Percentiles rank a stretch among this genome's conserved stretches.
These are phyloP conservation scores for Pseudophaeomoniella oleicola DNA, from an alignment of 2,329 filamentous ascomycete genomes.

Conservation along the genomic window DNA sequence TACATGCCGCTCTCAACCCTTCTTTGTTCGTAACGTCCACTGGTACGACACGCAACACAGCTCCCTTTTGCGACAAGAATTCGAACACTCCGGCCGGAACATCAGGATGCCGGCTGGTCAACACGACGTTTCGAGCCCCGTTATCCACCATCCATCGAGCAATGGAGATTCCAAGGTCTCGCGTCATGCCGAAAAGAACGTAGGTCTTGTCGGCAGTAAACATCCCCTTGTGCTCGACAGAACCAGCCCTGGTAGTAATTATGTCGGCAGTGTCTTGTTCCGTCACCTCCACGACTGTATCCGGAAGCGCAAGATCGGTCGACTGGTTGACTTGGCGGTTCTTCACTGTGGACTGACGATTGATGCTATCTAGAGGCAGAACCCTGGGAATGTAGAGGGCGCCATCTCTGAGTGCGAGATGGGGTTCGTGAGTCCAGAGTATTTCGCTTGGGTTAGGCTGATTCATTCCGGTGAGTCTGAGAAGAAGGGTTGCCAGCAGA, in stretches of 20 bases:
- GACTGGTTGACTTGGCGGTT: conserved; percentile 7
- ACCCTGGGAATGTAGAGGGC: conserved; percentile 15
- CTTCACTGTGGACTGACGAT: conserved; percentile 13
- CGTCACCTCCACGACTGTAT: neutral
- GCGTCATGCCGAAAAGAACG: conserved; percentile 16
- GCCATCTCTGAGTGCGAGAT: conserved; percentile 13
- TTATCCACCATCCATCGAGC: conserved; percentile 16
- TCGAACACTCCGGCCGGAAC: conserved; percentile 12
- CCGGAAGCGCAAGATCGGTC: neutral
- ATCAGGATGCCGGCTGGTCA: conserved; percentile 17
- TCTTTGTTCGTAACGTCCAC: conserved; percentile 9
- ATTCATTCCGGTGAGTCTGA: conserved; percentile 8
- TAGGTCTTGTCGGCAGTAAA: conserved; percentile 17
- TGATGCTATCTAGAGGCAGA: conserved; percentile 7
- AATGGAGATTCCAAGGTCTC: conserved; percentile 17
- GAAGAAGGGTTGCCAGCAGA: conserved; percentile 5
- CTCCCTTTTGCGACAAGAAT: conserved; percentile 3
- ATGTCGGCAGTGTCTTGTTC: neutral
- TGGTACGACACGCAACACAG: conserved; percentile 4
- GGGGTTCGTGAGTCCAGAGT: conserved; percentile 17
- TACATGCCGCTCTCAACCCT: conserved; percentile 11
- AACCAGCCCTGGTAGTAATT: too few species aligned
- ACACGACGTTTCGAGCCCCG: conserved; percentile 15
- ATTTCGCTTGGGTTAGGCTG: conserved; percentile 4
- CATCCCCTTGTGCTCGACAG: conserved; percentile 5